These are phyloP conservation scores for Adansonia madagascariensis DNA, from an alignment of 441 rosid genomes.

Conservation along the genomic window DNA sequence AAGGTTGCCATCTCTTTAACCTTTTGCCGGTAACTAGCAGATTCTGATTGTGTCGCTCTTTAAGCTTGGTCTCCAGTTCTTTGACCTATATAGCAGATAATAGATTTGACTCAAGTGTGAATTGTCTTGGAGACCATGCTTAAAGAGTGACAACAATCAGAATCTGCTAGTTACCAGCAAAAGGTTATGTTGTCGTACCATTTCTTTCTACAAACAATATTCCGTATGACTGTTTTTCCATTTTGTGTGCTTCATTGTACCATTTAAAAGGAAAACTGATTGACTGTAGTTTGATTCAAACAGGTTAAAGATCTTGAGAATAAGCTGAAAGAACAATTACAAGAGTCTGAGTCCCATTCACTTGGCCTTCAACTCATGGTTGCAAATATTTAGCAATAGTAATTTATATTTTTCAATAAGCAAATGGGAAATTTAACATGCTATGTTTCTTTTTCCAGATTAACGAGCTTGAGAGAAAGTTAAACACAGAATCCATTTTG, in stretches of 20 bases:
- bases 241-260: neutral
- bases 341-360: constrained; percentile 56
- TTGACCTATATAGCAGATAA: too few relatives aligned
- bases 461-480: constrained; percentile 52
- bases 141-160: constrained; percentile 29
- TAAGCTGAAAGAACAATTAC: constrained; percentile 59
- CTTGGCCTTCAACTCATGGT: constrained; percentile 63
- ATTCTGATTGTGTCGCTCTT: too few relatives aligned
- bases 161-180: constrained; percentile 27
- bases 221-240: neutral
- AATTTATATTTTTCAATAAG: constrained; percentile 17
- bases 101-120: too few relatives aligned
- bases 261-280: constrained; percentile 18
- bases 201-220: neutral
- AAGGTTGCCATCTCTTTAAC: constrained; percentile 51
- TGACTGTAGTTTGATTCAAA: constrained; percentile 23
- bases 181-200: constrained; percentile 19
- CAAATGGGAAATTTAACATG: constrained; percentile 18
- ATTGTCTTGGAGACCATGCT: constrained; percentile 11
- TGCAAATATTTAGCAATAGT: constrained; percentile 15
- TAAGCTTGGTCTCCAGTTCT: too few relatives aligned
- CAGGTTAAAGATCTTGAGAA: constrained; percentile 77
- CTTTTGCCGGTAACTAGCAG: too few relatives aligned
- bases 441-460: constrained; percentile 37
- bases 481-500: constrained; percentile 44